A percentile compares a stretch with the other conserved stretches of the same genome.
Evolutionary conservation across 192 early-diverging fungal genomes (phyloP).

Genomic region (Rhizophlyctis rosea): DNA sequence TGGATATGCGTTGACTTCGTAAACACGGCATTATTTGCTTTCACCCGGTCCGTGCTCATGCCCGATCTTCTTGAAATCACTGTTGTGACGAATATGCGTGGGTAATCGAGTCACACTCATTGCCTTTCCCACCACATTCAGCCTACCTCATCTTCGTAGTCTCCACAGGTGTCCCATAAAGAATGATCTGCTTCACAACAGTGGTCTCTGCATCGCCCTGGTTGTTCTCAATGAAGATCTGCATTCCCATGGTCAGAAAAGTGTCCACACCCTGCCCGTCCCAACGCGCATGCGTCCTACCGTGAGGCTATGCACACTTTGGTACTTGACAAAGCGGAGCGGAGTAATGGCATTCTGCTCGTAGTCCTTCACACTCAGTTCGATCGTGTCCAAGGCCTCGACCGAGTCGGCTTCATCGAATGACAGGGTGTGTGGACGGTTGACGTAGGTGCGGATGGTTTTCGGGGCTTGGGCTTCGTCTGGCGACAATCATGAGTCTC

Average conservation of each 20-base stretch:
- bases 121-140: too few species aligned
- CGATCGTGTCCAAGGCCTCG: conserved; percentile 73
- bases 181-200: conserved; percentile 68
- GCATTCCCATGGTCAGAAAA: not conserved
- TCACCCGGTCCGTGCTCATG: not conserved
- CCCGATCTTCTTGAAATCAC: conserved; percentile 2
- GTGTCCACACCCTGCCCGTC: not conserved
- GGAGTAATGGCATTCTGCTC: conserved; percentile 63
- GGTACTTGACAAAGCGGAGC: conserved; percentile 92
- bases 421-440: conserved; percentile 66
- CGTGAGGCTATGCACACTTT: conserved; percentile 76
- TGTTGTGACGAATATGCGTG: too few species aligned
- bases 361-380: conserved; percentile 62
- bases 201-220: conserved; percentile 80
- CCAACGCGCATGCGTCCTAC: conserved; percentile 25
- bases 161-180: conserved; percentile 72
- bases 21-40: too few species aligned
- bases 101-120: too few species aligned
- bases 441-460: conserved; percentile 83
- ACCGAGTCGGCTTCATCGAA: conserved; percentile 86
- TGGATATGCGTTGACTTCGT: too few species aligned
- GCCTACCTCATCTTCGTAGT: conserved; percentile 46
- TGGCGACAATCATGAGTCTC: conserved; percentile 9
- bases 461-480: conserved; percentile 83
- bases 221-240: conserved; percentile 86